Evolutionary conservation across 805 yeast species (phyloP).

Genomic region (Cyberlindnera galapagoensis): DNA sequence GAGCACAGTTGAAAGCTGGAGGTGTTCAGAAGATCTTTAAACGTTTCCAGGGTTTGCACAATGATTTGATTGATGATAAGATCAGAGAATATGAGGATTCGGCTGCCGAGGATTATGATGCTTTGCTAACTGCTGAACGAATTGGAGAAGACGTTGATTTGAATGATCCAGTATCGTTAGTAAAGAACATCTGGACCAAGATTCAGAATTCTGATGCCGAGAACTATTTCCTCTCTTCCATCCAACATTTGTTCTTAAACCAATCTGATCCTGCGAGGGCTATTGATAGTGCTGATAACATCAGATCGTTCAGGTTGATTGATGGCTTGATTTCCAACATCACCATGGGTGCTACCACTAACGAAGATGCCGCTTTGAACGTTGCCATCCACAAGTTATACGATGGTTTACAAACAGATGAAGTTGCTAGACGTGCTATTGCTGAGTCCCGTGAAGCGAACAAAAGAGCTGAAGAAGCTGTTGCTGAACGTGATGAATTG

Average conservation of each 20-base stretch:
- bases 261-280: constrained; percentile 33
- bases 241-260: constrained; percentile 46
- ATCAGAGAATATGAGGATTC: constrained; percentile 53
- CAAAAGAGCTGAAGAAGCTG: constrained; percentile 46
- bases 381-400: constrained; percentile 69
- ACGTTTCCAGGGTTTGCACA: constrained; percentile 44
- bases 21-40: constrained; percentile 49
- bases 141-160: constrained; percentile 36
- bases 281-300: constrained; percentile 37
- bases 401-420: constrained; percentile 76
- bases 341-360: constrained; percentile 40
- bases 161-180: constrained; percentile 57
- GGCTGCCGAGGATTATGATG: constrained; percentile 50
- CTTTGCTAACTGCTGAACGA: constrained; percentile 31
- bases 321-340: constrained; percentile 62
- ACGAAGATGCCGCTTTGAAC: constrained; percentile 59
- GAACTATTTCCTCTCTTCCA: constrained; percentile 43
- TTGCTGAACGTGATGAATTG: constrained; percentile 56
- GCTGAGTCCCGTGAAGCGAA: constrained; percentile 48
- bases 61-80: constrained; percentile 58
- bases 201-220: constrained; percentile 47
- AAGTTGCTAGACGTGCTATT: constrained; percentile 70
- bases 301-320: constrained; percentile 53
- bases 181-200: constrained; percentile 54
- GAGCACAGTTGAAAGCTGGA: constrained; percentile 52